Percentiles rank a stretch among this genome's conserved stretches.
phyloP scores from a whole-genome alignment of 2,329 filamentous ascomycete species.

The Fusarium fracticaudum region DNA sequence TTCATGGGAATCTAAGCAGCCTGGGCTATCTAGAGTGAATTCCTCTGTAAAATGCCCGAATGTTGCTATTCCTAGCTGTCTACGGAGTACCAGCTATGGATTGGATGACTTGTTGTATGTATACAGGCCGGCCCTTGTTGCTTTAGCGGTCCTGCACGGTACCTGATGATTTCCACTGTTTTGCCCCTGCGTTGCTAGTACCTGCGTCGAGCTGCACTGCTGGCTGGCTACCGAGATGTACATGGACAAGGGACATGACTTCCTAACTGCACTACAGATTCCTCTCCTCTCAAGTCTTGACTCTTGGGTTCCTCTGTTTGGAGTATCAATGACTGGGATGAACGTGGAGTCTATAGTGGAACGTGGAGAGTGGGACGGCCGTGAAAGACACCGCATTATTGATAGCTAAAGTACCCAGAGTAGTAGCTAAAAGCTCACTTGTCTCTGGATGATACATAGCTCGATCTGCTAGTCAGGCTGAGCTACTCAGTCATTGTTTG shows the following conservation, averaged over 20 bases:
- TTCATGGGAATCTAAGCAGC: constrained; percentile 21
- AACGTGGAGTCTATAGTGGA: constrained; percentile 39
- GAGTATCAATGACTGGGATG: constrained; percentile 23
- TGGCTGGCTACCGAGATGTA: constrained; percentile 5
- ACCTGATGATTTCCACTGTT: constrained; percentile 37
- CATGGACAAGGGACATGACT: constrained; percentile 3
- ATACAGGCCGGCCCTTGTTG: neutral
- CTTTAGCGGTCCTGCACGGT: constrained; percentile 31
- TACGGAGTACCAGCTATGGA: neutral
- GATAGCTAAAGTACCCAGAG: neutral
- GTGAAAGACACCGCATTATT: constrained; percentile 28
- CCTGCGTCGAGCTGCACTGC: constrained; percentile 27
- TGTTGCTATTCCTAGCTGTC: constrained; percentile 22
- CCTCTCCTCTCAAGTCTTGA: neutral
- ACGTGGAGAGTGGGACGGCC: constrained; percentile 37
- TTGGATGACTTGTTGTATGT: neutral
- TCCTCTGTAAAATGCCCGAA: neutral
- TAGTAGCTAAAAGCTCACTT: neutral
- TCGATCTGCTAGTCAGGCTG: neutral
- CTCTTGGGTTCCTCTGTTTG: neutral
- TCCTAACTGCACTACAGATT: constrained; percentile 30
- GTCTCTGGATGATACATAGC: neutral
- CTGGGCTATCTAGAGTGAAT: constrained; percentile 14
- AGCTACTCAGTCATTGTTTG: constrained; percentile 1
- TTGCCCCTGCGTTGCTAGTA: constrained; percentile 26